phyloP scores from a whole-genome alignment of 148 eudicot genomes.

The Chenopodium suecicum region DNA sequence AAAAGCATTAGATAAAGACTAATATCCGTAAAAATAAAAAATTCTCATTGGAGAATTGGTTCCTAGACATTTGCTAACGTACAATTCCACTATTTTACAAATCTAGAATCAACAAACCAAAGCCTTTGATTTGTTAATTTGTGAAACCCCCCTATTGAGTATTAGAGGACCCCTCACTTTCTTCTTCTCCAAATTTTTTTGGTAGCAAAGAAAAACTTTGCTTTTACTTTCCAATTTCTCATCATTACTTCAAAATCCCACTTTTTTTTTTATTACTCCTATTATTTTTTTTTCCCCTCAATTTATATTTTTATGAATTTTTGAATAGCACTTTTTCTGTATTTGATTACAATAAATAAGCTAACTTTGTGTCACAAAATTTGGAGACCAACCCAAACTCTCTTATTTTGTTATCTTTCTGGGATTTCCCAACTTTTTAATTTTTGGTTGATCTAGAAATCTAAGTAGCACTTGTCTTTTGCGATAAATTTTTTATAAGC shows the following conservation, averaged over 20 bases:
- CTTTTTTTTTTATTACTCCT: too few relatives aligned
- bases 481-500: background rate
- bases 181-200: background rate
- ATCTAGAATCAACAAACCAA: background rate
- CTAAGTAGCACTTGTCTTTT: conserved; percentile 15
- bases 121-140: background rate
- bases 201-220: too few relatives aligned
- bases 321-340: too few relatives aligned
- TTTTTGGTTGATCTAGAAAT: conserved; percentile 26
- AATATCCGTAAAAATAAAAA: too few relatives aligned
- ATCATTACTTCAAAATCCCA: conserved; percentile 8
- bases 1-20: too few relatives aligned
- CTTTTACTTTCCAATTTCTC: conserved; percentile 4
- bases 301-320: too few relatives aligned
- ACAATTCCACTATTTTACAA: background rate
- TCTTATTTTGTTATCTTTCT: conserved; percentile 29
- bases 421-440: conserved; percentile 17
- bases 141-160: background rate
- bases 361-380: conserved; percentile 5
- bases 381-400: conserved; percentile 24
- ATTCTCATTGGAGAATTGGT: too few relatives aligned
- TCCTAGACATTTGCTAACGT: too few relatives aligned
- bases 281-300: background rate
- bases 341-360: background rate
- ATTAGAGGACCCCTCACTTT: background rate